Evolutionary conservation across 2,329 filamentous ascomycete species (phyloP), one percentile per base, ranked within the genome.

Genomic region (Didymella segeticola): DNA sequence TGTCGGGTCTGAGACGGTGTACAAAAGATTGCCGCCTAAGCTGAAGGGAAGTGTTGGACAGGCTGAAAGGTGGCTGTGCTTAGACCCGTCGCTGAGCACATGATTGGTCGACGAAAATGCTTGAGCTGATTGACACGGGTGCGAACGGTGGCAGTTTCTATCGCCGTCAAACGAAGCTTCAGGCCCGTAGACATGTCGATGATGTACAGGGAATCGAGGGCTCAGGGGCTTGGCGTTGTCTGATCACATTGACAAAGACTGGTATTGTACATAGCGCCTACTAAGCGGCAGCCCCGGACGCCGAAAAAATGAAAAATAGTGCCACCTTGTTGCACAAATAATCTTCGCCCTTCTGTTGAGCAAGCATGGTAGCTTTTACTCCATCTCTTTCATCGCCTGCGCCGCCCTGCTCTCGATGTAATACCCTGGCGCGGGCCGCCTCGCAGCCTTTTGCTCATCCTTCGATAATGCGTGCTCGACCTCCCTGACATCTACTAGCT

Each of bases 401-500:
- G 53, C 61, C 20, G 62, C 65, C 54, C 67, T 73, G 56, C 66
- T 87, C 82, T 96, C 91, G 56, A 96, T 71, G 66, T 87, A 93
- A 69, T 92, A 97, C 1, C 93, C 93, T 1, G 82, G 80, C 57
- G 93, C 90, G 3, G 92, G 91, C 75, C 83, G 86, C 74, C 93
- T 79, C 77, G 84, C 80, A 45, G 82, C 84, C 77, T 86, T 86
- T 69, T 96, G 82, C 79, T 96, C 85, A 50, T 78, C 76, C 70
- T 86, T 84, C 7, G 82, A 87, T 76, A 91, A 73, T 26, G 82
- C 75, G 57, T 78, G 73, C 27, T 87, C 86, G 37, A 96, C 91
- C 78, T 96, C 92, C 63, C 86, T 80, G 29, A 96, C 91, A 47
- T 85, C 82, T 38, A 97, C 90, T 59, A 97, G 80, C 78, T 97